Conservation (phyloP, 768 basidiomycete genomes). For the Cystobasidiopsis lactophilus region DNA sequence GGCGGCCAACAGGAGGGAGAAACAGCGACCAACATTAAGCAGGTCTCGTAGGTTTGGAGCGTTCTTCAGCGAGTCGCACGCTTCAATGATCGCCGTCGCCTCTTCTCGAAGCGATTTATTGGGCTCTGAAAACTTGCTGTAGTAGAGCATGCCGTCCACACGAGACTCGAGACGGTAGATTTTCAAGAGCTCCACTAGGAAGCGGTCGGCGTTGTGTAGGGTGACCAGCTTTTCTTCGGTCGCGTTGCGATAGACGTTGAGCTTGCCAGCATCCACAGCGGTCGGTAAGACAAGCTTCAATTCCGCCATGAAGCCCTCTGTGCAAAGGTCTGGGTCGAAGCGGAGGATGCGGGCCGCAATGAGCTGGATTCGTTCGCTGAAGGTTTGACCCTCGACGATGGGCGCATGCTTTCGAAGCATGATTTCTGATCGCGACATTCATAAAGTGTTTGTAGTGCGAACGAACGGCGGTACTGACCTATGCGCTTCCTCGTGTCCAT, state of each 20-base stretch:
- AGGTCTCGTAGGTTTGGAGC: conserved; percentile 79
- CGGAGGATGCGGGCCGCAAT: conserved; percentile 36
- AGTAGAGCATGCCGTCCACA: conserved; percentile 89
- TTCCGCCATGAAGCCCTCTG: conserved; percentile 70
- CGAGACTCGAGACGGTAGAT: conserved; percentile 70
- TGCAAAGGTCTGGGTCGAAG: conserved; percentile 69
- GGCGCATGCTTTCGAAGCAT: conserved; percentile 11
- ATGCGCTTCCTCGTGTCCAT: neutral
- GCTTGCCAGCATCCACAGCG: conserved; percentile 78
- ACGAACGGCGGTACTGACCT: too few relatives aligned
- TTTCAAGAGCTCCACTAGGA: conserved; percentile 92
- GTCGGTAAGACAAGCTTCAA: conserved; percentile 69
- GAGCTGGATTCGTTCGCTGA: conserved; percentile 6
- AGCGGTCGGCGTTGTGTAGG: conserved; percentile 80
- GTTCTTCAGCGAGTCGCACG: conserved; percentile 51
- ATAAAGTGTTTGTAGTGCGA: neutral
- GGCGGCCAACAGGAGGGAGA: neutral
- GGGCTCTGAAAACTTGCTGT: conserved; percentile 65
- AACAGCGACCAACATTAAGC: conserved; percentile 40
- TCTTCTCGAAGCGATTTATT: conserved; percentile 32
- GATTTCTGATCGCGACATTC: conserved; percentile 1
- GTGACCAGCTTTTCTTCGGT: conserved; percentile 61
- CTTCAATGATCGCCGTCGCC: conserved; percentile 55
- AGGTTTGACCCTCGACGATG: conserved; percentile 5
- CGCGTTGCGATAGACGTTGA: conserved; percentile 73